These are phyloP conservation scores for Elaeis guineensis DNA, from an alignment of 176 grass and related monocot genomes.

Conservation along the genomic window DNA sequence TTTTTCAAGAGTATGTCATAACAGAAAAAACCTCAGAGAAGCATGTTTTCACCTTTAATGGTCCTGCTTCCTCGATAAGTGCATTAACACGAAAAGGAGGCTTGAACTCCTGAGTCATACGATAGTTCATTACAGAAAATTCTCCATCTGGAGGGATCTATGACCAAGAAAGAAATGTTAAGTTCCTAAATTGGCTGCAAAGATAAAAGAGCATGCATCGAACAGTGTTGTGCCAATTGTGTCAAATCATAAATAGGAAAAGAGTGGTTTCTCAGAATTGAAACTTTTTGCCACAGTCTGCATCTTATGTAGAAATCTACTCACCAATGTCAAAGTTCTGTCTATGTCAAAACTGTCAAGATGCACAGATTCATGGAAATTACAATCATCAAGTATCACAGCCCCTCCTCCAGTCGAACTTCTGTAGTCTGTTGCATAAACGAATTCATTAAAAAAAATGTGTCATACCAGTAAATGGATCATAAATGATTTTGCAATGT, in stretches of 20 bases:
- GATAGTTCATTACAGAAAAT: constrained; percentile 97
- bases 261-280: too few species aligned
- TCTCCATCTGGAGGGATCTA: constrained; percentile 96
- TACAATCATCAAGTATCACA: constrained; percentile 95
- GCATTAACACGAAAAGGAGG: constrained; percentile 73
- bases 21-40: background rate
- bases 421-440: constrained; percentile 55
- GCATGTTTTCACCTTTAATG: constrained; percentile 44
- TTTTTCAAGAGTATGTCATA: too few species aligned
- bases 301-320: constrained; percentile 14
- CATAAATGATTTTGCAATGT: too few species aligned
- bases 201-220: too few species aligned
- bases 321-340: constrained; percentile 77
- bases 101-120: constrained; percentile 98
- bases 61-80: constrained; percentile 93
- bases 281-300: too few species aligned
- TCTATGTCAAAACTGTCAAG: constrained; percentile 95
- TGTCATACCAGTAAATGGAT: too few species aligned
- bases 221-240: too few species aligned
- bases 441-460: background rate
- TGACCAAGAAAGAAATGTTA: constrained; percentile 16
- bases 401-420: constrained; percentile 77
- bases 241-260: too few species aligned
- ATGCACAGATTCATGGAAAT: constrained; percentile 96
- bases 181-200: background rate